phyloP scores from a whole-genome alignment of 1,284 basidiomycete species.

The Pseudozyma hubeiensis region DNA sequence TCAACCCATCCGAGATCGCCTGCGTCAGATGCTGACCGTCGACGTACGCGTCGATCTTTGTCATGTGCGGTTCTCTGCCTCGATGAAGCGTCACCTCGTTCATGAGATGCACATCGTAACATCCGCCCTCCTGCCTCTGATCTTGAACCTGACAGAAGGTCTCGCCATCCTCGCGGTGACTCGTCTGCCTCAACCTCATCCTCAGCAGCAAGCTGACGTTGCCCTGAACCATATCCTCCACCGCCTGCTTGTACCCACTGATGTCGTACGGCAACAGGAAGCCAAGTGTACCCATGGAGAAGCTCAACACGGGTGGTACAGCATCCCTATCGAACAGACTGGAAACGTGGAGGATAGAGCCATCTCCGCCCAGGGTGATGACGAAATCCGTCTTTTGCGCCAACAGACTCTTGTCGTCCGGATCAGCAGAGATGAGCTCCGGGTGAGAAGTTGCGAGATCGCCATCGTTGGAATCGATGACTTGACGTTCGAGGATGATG shows the following conservation, averaged over 20 bases:
- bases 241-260: slow-evolving; percentile 44
- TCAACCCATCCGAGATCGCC: slow-evolving; percentile 92
- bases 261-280: slow-evolving; percentile 86
- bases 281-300: slow-evolving; percentile 94
- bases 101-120: slow-evolving; percentile 89
- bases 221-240: slow-evolving; percentile 55
- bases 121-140: slow-evolving; percentile 28
- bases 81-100: slow-evolving; percentile 95
- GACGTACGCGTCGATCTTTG: slow-evolving; percentile 94
- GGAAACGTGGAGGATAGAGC: slow-evolving; percentile 93
- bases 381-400: slow-evolving; percentile 76
- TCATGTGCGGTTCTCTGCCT: slow-evolving; percentile 89
- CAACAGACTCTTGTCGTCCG: slow-evolving; percentile 29
- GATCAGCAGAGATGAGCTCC: slow-evolving; percentile 31
- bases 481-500: slow-evolving; percentile 78
- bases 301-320: slow-evolving; percentile 93
- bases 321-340: slow-evolving; percentile 87
- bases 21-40: slow-evolving; percentile 95
- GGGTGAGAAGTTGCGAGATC: slow-evolving; percentile 28
- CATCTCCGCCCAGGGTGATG: slow-evolving; percentile 92
- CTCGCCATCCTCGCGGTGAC: slow-evolving; percentile 43
- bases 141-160: slow-evolving; percentile 42
- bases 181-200: slow-evolving; percentile 59
- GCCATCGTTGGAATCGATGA: slow-evolving; percentile 75
- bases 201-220: slow-evolving; percentile 57